Base-by-base conservation (phyloP, 495 filamentous ascomycete species). In the Penicillium pancosmium region DNA sequence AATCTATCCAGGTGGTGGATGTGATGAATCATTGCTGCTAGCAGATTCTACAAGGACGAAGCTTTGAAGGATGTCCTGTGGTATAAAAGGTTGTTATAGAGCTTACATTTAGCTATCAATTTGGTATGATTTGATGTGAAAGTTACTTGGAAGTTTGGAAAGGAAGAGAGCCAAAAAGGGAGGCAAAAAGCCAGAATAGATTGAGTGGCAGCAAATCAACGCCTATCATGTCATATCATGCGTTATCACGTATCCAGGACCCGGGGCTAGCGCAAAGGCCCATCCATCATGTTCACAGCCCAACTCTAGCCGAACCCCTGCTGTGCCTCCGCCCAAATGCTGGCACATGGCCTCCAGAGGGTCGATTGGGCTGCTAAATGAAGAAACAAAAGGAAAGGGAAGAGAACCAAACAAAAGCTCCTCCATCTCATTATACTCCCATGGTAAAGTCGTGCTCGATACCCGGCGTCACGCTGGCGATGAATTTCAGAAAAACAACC, bases 381-480 rank as follows among this genome's bases (percentile, higher is more conserved):
- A 9, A 31, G 36, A 38, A n/a, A 12, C n/a, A 54, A 56, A 51
- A 44, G 23, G 52, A 38, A 38, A 10, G 13, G 19, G 2, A 21
- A 44, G 23, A 54, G n/a, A 38, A 3, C 2, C 6, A 36, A 36
- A 10, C 1, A 36, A 38, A n/a, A 38, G 12, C 15, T 2, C 36
- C 4, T 38, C 8, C 9, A 12, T 38, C 36, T 38, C 12, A 40
- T 73, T 72, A 97, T 31, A 98, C 87, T 2, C 93, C 91, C 93
- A 98, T 98, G 2, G 94, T 98, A 72, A 95, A 97, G 71, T 98
- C 94, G 70, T 98, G 91, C 77, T 98, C 94, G 70, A 98, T 97
- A 13, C 92, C 92, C 8, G 94, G 94, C 21, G 93, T 97, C 25
- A 98, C 93, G 59, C 90, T 93, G 12, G 94, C 92, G 82, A 98